Conservation (phyloP, 805 yeast genomes). For the Trichomonascus vanleenenianus region DNA sequence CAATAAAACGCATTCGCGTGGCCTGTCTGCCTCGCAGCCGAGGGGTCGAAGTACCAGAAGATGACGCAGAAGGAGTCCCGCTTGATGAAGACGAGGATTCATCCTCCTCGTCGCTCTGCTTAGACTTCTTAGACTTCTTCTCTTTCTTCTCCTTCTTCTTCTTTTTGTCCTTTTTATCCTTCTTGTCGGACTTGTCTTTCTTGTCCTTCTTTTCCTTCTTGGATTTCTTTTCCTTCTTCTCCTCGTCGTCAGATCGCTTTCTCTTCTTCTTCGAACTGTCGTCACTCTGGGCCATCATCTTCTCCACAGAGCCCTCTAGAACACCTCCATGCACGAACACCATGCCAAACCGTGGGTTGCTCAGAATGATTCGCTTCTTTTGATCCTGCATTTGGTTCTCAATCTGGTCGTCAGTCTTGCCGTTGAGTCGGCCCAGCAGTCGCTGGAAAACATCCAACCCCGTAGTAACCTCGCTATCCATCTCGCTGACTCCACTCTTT, state of each 20-base stretch:
- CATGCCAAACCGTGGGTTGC: conserved; percentile 86
- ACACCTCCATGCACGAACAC: conserved; percentile 81
- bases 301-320: conserved; percentile 76
- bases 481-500: conserved; percentile 39
- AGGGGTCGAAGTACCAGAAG: conserved; percentile 14
- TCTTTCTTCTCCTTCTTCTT: conserved; percentile 22
- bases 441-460: conserved; percentile 93
- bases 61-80: no score
- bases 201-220: conserved; percentile 24
- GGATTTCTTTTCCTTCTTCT: conserved; percentile 23
- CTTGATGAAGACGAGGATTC: conserved; percentile 11
- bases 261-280: conserved; percentile 18
- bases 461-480: conserved; percentile 70
- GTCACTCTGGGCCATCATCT: conserved; percentile 22
- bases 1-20: conserved; percentile 79
- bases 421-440: conserved; percentile 80
- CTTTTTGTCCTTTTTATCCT: conserved; percentile 28
- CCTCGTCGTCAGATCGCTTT: conserved; percentile 19
- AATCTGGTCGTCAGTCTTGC: conserved; percentile 59
- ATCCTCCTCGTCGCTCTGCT: conserved; percentile 26
- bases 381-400: conserved; percentile 49
- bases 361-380: conserved; percentile 54
- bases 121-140: conserved; percentile 23
- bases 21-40: conserved; percentile 51
- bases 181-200: conserved; percentile 20